Evolutionary conservation across 768 basidiomycete genomes (phyloP).

Genomic region (Tulasnella sp.): DNA sequence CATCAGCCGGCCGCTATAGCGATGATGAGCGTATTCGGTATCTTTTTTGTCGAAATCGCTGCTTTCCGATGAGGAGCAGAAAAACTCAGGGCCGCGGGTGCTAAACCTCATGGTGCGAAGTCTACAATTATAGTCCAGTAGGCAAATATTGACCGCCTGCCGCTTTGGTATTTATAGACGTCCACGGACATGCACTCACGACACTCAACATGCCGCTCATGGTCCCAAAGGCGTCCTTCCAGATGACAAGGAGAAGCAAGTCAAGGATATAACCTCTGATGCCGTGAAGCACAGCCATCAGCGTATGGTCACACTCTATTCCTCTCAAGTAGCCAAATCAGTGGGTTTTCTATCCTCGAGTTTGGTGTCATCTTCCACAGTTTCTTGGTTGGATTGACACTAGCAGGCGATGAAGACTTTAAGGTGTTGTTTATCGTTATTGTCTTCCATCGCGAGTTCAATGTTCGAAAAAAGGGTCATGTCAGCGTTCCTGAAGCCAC

Average conservation of each 20-base stretch:
- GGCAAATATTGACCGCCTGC: conserved; percentile 5
- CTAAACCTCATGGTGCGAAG: neutral
- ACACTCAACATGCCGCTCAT: conserved; percentile 15
- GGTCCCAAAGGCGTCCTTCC: conserved; percentile 4
- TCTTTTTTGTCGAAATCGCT: conserved; percentile 74
- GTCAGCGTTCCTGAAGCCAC: no score
- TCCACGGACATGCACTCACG: conserved; percentile 50
- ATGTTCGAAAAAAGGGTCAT: no score
- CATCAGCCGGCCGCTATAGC: conserved; percentile 65
- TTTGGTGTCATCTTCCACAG: conserved; percentile 86
- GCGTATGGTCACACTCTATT: conserved; percentile 29
- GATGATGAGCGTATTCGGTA: conserved; percentile 63
- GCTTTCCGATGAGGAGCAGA: conserved; percentile 79
- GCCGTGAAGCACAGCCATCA: conserved; percentile 21
- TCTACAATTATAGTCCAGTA: no score
- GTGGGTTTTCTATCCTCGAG: conserved; percentile 85
- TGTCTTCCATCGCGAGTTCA: conserved; percentile 73
- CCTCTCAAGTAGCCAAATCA: conserved; percentile 46
- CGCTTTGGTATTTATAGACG: conserved; percentile 1
- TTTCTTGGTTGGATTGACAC: conserved; percentile 74
- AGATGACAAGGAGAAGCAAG: neutral
- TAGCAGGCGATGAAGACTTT: conserved; percentile 77
- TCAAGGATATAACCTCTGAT: conserved; percentile 13
- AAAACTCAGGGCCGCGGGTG: conserved; percentile 31
- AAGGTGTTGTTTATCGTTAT: conserved; percentile 80